A percentile compares a stretch with the other conserved stretches of the same genome.
phyloP scores from a whole-genome alignment of 148 eudicot species.

The Spergularia bocconei region DNA sequence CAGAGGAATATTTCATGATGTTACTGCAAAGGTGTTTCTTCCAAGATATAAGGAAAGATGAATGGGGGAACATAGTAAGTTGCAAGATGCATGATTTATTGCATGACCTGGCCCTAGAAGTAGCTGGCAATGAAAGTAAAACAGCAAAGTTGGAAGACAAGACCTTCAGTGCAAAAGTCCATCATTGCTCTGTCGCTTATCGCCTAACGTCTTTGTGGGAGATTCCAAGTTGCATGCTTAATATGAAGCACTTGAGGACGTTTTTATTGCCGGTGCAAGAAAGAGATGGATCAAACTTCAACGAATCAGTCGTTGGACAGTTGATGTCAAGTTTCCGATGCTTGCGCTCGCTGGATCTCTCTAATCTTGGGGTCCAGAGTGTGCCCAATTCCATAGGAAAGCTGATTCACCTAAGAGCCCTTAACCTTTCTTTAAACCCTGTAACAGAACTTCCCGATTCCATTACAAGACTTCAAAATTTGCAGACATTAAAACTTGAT shows the following conservation, averaged over 20 bases:
- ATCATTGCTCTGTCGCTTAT: slow-evolving; percentile 1
- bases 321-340: slow-evolving; percentile 6
- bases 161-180: neutral
- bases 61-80: slow-evolving; percentile 9
- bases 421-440: slow-evolving; percentile 22
- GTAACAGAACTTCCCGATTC: slow-evolving; percentile 17
- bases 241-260: slow-evolving; percentile 17
- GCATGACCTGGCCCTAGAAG: slow-evolving; percentile 29
- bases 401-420: slow-evolving; percentile 26
- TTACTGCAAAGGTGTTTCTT: slow-evolving; percentile 27
- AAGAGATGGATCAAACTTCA: neutral
- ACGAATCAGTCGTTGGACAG: neutral
- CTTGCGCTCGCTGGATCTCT: slow-evolving; percentile 25
- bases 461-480: slow-evolving; percentile 31
- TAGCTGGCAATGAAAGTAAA: slow-evolving; percentile 5
- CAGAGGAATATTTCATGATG: slow-evolving; percentile 4
- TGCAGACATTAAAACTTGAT: slow-evolving; percentile 34
- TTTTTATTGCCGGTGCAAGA: slow-evolving; percentile 8
- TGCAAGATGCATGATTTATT: slow-evolving; percentile 32
- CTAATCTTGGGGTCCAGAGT: neutral
- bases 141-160: neutral
- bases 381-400: slow-evolving; percentile 23
- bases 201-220: neutral
- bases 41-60: neutral
- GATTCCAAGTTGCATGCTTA: neutral